Evolutionary conservation across 306 rosid genomes (phyloP), one percentile per base, ranked within the genome.

Genomic region (Delonix regia): DNA sequence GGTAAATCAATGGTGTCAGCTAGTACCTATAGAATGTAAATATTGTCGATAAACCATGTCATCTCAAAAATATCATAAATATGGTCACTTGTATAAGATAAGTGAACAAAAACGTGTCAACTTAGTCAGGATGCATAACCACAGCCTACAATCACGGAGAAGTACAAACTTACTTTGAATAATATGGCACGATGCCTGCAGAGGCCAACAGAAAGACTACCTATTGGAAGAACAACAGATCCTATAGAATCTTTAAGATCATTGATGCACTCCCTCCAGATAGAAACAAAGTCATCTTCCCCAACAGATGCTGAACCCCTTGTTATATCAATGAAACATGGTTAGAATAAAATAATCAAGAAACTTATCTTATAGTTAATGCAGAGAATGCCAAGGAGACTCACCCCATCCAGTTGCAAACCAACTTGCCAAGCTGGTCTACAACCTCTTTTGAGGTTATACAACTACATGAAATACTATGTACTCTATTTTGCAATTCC

Each of bases 151-250:
- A 53, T 13, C 41, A 28, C 39, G 41, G 24, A 61, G 81, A 75
- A 28, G 45, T 8, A 71, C 80, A 51, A 66, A 57, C 90, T 87
- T 85, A 92, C 97, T 76, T 92, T 92, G 82, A 92, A 92, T 75
- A 92, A 78, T 77, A 90, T 66, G 63, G 97, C 91, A 71, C 97
- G 94, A 81, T 92, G 97, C 74, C 93, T 89, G 83, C 97, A 92
- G 51, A 88, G 88, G 82, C 97, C 97, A 70, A 85, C 60, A 21
- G 93, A 90, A 27, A 92, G 88, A 82, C 89, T 90, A 80, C 97
- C 94, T 69, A 92, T 80, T 53, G 94, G 93, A 87, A 92, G 78
- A 66, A 92, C 93, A 66, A 90, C 89, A 53, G 97, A 92, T 56
- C 94, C 87, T 79, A 89, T 74, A 74, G 90, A 84, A 42, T 90